A percentile compares a stretch with the other conserved stretches of the same genome.
phyloP scores from a whole-genome alignment of 306 rosid species.

The Trifolium fragiferum region DNA sequence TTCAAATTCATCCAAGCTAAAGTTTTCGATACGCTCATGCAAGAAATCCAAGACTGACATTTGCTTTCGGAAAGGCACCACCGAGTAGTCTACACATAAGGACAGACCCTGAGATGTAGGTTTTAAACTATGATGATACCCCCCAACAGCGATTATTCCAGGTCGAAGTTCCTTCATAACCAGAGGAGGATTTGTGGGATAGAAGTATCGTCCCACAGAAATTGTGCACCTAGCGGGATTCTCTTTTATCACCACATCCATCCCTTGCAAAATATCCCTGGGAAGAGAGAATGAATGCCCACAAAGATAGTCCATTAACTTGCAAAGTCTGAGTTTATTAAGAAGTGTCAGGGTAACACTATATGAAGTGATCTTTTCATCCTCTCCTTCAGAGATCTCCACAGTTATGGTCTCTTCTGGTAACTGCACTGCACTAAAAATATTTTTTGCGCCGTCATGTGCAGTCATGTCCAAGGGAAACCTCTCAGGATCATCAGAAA shows the following conservation, averaged over 20 bases:
- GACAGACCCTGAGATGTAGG: conserved; percentile 70
- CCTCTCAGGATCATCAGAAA: conserved; percentile 50
- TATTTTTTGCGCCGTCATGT: conserved; percentile 71
- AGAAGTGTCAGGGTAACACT: conserved; percentile 53
- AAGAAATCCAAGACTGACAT: conserved; percentile 67
- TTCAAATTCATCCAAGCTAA: conserved; percentile 47
- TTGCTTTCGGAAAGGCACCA: conserved; percentile 64
- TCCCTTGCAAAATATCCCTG: conserved; percentile 73
- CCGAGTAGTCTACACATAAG: conserved; percentile 74
- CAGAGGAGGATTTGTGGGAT: conserved; percentile 51
- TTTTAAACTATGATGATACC: conserved; percentile 66
- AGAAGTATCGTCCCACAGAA: conserved; percentile 62
- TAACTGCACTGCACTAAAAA: conserved; percentile 63
- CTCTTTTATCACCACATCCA: conserved; percentile 81
- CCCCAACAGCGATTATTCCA: conserved; percentile 60
- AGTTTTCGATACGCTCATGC: conserved; percentile 42
- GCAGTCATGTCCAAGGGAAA: conserved; percentile 67
- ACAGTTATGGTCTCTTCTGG: conserved; percentile 64
- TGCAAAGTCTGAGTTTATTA: conserved; percentile 53
- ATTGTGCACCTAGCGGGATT: conserved; percentile 62
- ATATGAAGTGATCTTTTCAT: conserved; percentile 47
- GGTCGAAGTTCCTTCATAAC: conserved; percentile 51
- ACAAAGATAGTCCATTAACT: conserved; percentile 62
- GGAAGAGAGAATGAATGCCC: conserved; percentile 52
- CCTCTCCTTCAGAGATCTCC: conserved; percentile 62